phyloP scores from a whole-genome alignment of 768 basidiomycete genomes.

The Suillus tomentosus region DNA sequence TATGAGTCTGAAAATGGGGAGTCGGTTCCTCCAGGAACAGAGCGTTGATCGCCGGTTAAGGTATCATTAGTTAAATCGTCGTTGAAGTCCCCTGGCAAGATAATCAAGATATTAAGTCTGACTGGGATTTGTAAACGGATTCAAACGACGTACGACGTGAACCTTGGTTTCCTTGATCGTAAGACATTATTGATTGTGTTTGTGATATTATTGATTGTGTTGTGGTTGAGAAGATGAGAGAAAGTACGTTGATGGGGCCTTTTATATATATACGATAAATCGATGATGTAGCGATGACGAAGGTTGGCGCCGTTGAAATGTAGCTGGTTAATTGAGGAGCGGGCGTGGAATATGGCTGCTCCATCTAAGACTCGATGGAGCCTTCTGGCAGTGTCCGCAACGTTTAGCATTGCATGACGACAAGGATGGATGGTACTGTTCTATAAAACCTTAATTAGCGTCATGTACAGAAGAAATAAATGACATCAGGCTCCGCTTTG shows the following conservation, averaged over 20 bases:
- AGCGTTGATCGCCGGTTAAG: neutral
- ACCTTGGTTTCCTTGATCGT: constrained; percentile 9
- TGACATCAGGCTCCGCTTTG: neutral
- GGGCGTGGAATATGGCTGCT: neutral
- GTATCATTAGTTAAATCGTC: constrained; percentile 7
- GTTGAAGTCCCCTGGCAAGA: constrained; percentile 11
- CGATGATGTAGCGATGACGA: constrained; percentile 15
- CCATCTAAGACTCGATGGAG: neutral
- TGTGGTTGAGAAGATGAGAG: neutral
- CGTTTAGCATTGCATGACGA: neutral
- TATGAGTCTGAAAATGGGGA: constrained; percentile 6
- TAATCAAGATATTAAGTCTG: neutral
- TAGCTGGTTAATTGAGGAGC: neutral
- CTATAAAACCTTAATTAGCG: neutral
- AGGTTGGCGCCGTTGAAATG: neutral
- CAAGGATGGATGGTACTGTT: neutral
- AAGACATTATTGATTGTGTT: constrained; percentile 12
- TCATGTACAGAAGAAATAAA: neutral
- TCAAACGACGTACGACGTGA: neutral
- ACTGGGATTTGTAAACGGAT: neutral
- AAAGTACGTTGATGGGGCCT: neutral
- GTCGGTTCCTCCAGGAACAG: neutral
- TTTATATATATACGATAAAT: constrained; percentile 9
- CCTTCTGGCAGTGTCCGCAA: constrained; percentile 1
- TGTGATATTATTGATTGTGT: constrained; percentile 7